Base-by-base conservation (phyloP, 2,329 filamentous ascomycete genomes). In the Trichoderma lentiforme region DNA sequence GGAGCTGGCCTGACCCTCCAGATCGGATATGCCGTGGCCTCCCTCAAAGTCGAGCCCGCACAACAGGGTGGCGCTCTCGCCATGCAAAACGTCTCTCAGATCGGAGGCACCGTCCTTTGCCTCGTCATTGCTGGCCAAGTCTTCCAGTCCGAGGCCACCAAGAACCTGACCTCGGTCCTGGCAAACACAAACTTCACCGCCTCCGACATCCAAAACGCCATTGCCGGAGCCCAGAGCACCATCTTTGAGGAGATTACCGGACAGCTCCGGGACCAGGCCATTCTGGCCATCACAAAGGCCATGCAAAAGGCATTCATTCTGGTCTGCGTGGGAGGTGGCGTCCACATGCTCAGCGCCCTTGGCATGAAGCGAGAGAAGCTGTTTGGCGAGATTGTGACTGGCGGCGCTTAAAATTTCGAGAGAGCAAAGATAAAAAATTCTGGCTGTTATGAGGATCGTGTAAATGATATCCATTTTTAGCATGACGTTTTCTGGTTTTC, bases 101-200 rank as follows among this genome's bases (percentile, higher is more conserved):
- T 74, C 74, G n/a, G 73, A 73, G 26, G 39, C 43, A 62, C 47
- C 5, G 57, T 63, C 34, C 74, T 80, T 5, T 71, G 72, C 8
- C 76, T 79, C 8, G 77, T 76, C 21, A 75, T 80, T 6, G 76
- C 77, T 2, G 76, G 76, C 15, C 76, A 78, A 67, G 71, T 78
- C 12, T 80, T 78, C 73, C 75, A 88, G 82, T 64, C 61, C 15
- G 68, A n/a, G 6, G 71, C 73, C 7, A 51, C 63, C 9, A 47
- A 12, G 26, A 70, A 69, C 21, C 26, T 74, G 34, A 71, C 36
- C 7, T 32, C 32, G 0, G 71, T 65, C 3, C 28, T 74, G 28
- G 30, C 21, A 4, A 57, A 36, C 7, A 64, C 61, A 1, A 47
- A 51, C 21, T 74, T 71, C 28, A 58, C 67, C 3, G 39, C 58